Percentiles rank a stretch among this genome's conserved stretches.
Conservation (phyloP, 2,329 filamentous ascomycete genomes). For the Colletotrichum liriopes region DNA sequence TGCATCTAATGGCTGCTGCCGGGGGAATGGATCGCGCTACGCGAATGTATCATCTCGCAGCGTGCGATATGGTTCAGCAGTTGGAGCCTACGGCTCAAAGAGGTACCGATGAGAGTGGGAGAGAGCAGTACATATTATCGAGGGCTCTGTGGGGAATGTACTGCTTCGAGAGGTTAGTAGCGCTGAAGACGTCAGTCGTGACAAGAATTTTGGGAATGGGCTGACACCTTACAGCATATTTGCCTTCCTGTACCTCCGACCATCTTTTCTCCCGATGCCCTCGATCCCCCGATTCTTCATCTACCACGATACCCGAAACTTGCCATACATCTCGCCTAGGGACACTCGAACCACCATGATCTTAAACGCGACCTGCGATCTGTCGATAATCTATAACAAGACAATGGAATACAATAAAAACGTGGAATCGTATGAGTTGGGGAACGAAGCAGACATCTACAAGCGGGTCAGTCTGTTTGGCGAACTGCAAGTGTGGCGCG, state of each 20-base stretch:
- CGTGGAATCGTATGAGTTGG: not conserved
- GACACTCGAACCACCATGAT: not conserved
- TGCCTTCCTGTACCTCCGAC: slow-evolving; percentile 1
- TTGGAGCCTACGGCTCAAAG: not conserved
- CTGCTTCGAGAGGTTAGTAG: slow-evolving; percentile 44
- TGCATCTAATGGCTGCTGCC: slow-evolving; percentile 43
- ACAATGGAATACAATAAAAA: slow-evolving; percentile 1
- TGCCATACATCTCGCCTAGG: not conserved
- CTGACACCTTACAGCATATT: slow-evolving; percentile 3
- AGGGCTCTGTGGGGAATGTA: slow-evolving; percentile 44
- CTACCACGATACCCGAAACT: not conserved
- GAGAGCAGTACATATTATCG: slow-evolving; percentile 27
- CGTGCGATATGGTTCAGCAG: slow-evolving; percentile 44
- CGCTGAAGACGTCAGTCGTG: not conserved
- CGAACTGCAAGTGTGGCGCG: not conserved
- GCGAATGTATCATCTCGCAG: slow-evolving; percentile 45
- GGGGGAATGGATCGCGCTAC: slow-evolving; percentile 34
- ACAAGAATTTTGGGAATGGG: not conserved
- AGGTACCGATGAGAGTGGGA: not conserved
- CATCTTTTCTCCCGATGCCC: not conserved
- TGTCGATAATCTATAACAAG: slow-evolving; percentile 1
- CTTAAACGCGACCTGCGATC: not conserved
- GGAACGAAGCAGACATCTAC: not conserved
- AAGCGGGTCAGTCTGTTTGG: not conserved
- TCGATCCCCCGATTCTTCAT: not conserved